Conservation (phyloP, 169 alveolate genomes). For the Plasmodium gonderi region DNA sequence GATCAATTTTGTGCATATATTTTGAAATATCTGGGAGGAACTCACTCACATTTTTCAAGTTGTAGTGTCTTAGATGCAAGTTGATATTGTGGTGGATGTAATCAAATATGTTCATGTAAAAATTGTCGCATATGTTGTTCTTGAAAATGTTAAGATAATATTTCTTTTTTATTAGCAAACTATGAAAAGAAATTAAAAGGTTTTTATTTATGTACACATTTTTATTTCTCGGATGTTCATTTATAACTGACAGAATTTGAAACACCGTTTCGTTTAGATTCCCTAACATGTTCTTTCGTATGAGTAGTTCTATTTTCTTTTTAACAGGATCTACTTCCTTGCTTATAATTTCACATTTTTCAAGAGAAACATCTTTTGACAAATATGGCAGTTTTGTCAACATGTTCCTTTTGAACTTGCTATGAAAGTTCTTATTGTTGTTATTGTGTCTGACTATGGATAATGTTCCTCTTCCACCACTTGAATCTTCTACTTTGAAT, state of each 20-base stretch:
- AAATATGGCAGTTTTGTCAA: too few species aligned
- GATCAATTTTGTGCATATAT: slow-evolving; percentile 25
- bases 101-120: slow-evolving; percentile 22
- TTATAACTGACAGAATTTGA: slow-evolving; percentile 3
- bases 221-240: neutral
- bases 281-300: neutral
- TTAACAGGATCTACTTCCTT: neutral
- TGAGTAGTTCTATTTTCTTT: neutral
- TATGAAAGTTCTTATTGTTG: too few species aligned
- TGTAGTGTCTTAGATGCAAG: slow-evolving; percentile 10
- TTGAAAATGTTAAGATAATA: slow-evolving; percentile 9
- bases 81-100: slow-evolving; percentile 40
- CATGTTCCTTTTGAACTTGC: too few species aligned
- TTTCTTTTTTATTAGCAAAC: slow-evolving; percentile 12
- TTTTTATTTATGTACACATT: slow-evolving; percentile 34
- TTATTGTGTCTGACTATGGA: too few species aligned
- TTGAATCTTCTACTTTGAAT: too few species aligned
- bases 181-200: slow-evolving; percentile 18
- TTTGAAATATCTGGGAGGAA: slow-evolving; percentile 11
- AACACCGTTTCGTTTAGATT: neutral
- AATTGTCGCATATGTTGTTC: slow-evolving; percentile 23
- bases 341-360: neutral
- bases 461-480: too few species aligned
- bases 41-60: slow-evolving; percentile 17
- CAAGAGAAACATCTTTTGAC: neutral